A percentile compares a stretch with the other conserved stretches of the same genome.
phyloP scores from a whole-genome alignment of 345 rosid genomes.

The Bretschneidera sinensis region DNA sequence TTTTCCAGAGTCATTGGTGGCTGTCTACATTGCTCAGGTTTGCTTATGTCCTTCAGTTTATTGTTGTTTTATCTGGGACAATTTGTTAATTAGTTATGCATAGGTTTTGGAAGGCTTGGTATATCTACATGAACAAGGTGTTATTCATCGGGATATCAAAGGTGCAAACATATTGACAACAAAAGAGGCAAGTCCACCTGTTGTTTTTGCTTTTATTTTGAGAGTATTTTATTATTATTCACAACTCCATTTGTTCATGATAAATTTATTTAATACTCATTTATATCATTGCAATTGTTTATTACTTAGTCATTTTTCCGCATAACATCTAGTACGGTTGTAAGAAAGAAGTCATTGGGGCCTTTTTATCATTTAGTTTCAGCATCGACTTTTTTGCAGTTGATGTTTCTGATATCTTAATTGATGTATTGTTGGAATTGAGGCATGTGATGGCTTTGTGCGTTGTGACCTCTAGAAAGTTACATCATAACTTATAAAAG shows the following conservation, averaged over 20 bases:
- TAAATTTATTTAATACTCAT: background rate
- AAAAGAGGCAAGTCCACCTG: constrained; percentile 60
- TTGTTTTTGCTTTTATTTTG: background rate
- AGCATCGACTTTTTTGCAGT: too few relatives aligned
- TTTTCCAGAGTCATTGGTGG: constrained; percentile 95
- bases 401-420: background rate
- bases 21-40: constrained; percentile 98
- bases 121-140: constrained; percentile 98
- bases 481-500: too few relatives aligned
- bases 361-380: too few relatives aligned
- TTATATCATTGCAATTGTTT: background rate
- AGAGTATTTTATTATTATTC: background rate
- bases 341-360: background rate
- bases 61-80: constrained; percentile 10
- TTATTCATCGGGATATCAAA: constrained; percentile 98
- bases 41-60: constrained; percentile 24
- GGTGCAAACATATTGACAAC: constrained; percentile 99
- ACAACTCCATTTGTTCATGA: too few relatives aligned
- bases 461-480: too few relatives aligned
- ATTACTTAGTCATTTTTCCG: background rate
- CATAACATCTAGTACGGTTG: background rate
- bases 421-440: background rate
- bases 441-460: background rate
- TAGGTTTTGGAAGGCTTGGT: constrained; percentile 98
- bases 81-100: constrained; percentile 21